Conservation (phyloP, 305 asterid genomes). For the Salvia sclarea region DNA sequence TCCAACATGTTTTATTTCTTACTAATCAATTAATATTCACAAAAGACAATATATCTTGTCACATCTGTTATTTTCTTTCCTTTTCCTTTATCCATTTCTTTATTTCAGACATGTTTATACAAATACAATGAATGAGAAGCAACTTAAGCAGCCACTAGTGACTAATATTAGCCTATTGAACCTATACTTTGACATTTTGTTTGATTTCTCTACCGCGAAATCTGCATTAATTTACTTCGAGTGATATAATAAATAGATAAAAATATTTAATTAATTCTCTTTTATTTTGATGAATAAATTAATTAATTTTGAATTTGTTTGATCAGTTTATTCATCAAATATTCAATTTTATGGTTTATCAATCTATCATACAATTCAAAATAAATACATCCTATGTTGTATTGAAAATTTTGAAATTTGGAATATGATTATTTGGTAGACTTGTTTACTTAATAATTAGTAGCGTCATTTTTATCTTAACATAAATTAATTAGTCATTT, state of each 20-base stretch:
- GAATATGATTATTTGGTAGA: neutral
- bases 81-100: neutral
- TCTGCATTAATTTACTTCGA: neutral
- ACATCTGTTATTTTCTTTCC: neutral
- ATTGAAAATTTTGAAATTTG: neutral
- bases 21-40: constrained; percentile 12
- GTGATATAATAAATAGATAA: no score
- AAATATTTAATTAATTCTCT: no score
- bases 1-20: neutral
- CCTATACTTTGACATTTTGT: constrained; percentile 16
- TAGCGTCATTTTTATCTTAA: neutral
- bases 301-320: no score
- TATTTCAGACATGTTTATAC: neutral
- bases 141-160: constrained; percentile 21
- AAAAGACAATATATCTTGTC: constrained; percentile 23
- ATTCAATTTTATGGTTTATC: no score
- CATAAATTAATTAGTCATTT: neutral
- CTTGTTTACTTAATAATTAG: neutral
- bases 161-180: neutral
- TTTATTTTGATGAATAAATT: no score
- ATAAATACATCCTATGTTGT: no score
- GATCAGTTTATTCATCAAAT: no score
- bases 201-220: constrained; percentile 29
- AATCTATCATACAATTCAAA: no score
- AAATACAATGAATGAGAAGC: constrained; percentile 28